These are phyloP conservation scores for Pythium rhizo-oryzae DNA, from an alignment of 352 stramenopile genomes.

Conservation along the genomic window DNA sequence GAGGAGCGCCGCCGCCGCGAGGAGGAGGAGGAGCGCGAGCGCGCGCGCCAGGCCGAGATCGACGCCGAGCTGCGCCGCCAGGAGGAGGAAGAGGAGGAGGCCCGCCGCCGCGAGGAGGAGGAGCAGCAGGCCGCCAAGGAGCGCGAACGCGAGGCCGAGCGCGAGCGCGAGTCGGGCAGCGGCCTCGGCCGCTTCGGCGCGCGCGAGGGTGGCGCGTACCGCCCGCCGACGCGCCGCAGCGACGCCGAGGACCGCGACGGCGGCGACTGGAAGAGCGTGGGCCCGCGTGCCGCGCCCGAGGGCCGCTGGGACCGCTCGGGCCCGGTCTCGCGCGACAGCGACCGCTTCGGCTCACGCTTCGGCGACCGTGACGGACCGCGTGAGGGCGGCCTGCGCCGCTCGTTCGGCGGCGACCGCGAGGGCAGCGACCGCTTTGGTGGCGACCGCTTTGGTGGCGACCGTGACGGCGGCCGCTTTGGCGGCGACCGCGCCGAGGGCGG, in stretches of 20 bases:
- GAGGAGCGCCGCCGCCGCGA: conserved; percentile 56
- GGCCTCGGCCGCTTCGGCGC: conserved; percentile 27
- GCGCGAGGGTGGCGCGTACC: conserved; percentile 28
- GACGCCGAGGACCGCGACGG: conserved; percentile 42
- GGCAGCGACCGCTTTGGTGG: conserved; percentile 26
- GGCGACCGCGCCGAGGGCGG: conserved; percentile 2
- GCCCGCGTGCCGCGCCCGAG: conserved; percentile 40
- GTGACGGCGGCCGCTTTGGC: background rate
- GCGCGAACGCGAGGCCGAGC: conserved; percentile 5
- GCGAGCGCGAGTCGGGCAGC: background rate
- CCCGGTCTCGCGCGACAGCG: conserved; percentile 40
- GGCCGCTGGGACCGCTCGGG: conserved; percentile 62
- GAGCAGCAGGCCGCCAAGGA: conserved; percentile 41
- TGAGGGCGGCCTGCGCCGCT: conserved; percentile 10
- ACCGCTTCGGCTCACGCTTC: conserved; percentile 22
- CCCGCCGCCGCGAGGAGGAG: conserved; percentile 47
- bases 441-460: conserved; percentile 24
- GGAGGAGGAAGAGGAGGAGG: conserved; percentile 60
- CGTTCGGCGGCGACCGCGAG: conserved; percentile 25
- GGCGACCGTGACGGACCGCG: conserved; percentile 12
- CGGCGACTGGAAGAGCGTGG: conserved; percentile 73
- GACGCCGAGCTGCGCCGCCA: conserved; percentile 68
- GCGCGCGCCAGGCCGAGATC: conserved; percentile 59
- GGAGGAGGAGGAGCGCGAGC: conserved; percentile 61
- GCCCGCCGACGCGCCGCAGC: conserved; percentile 29